Base-by-base conservation (phyloP, 768 basidiomycete genomes). In the Phanerochaete carnosa region DNA sequence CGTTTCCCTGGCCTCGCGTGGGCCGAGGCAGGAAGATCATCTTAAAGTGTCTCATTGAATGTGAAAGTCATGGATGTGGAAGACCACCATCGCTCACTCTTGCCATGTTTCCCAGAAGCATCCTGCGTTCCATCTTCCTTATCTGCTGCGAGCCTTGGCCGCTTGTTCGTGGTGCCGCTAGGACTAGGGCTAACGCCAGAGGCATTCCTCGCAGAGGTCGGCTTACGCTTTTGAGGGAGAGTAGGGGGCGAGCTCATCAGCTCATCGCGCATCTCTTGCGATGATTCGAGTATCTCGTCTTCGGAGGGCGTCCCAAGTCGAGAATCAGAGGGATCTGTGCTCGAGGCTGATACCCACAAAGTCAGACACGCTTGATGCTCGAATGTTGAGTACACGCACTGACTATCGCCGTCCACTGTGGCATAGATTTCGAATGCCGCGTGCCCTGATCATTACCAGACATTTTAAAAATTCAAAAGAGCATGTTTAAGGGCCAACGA, bases 261-360 rank as follows among this genome's bases (percentile, higher is more conserved):
- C 23, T 58, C 56, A 33, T 58, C 57, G 49, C 50, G 61, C 57
- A 61, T 57, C 7, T 61, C 60, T 30, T 62, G 61, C 9, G 61
- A 58, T 15, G 55, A 57, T 45, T 39, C 49, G 8, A 49, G 39
- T 8, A 53, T 45, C 11, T 57, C 56, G 32, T 57, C 55, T 43
- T 62, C 57, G 12, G 61, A 58, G n/a, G 55, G 45, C 13, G 55
- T 13, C 8, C 45, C 29, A 26, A 50, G 45, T 13, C 57, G 25
- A 26, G 52, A 50, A 6, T 26, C n/a, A 25, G 28, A 29, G 47
- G 7, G 28, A 49, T 29, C 23, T 29, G 47, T 11, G 11, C 26
- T 49, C 23, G 47, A 13, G 12, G 28, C 6, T 25, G 47, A 5
- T 8, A 6, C 7, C 23, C 19, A 25, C 45, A 25, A 19, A 6